A percentile compares a stretch with the other conserved stretches of the same genome.
These are phyloP conservation scores for Malus orientalis DNA, from an alignment of 306 rosid genomes.

Conservation along the genomic window DNA sequence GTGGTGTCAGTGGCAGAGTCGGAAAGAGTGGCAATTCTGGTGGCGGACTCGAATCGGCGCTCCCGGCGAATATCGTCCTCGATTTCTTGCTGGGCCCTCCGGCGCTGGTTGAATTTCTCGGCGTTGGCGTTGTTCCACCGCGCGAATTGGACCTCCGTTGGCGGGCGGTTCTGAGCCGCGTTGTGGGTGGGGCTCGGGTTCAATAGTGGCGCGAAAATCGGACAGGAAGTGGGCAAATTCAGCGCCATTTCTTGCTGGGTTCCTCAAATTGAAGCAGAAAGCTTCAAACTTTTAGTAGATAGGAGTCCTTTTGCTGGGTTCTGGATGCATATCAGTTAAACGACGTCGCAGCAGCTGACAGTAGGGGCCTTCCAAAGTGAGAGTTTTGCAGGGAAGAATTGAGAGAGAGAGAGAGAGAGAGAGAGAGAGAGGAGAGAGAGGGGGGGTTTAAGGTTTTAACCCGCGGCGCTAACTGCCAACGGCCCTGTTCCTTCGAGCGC, in stretches of 20 bases:
- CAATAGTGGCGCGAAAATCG: constrained; percentile 36
- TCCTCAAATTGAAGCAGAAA: not conserved
- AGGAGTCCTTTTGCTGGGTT: not conserved
- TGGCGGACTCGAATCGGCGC: constrained; percentile 53
- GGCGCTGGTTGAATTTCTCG: constrained; percentile 50
- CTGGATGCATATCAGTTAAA: not conserved
- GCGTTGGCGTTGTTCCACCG: constrained; percentile 80
- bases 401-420: not conserved
- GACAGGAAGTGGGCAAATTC: constrained; percentile 38
- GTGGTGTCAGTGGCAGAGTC: constrained; percentile 11
- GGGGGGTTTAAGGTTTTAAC: not conserved
- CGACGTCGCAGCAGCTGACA: not conserved
- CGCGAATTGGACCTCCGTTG: constrained; percentile 44
- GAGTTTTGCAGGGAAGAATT: not conserved
- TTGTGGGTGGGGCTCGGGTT: constrained; percentile 20
- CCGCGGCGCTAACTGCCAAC: not conserved
- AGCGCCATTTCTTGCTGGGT: constrained; percentile 45
- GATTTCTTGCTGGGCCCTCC: constrained; percentile 49
- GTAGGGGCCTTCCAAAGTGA: not conserved
- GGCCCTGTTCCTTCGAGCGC: not conserved
- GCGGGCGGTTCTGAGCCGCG: constrained; percentile 20
- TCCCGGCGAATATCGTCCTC: constrained; percentile 66
- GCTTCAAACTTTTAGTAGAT: not conserved
- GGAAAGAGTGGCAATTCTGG: constrained; percentile 13
- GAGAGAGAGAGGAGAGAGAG: not conserved